Conservation (phyloP, 371 early-diverging fungal species). For the Caulochytrium protostelioides region DNA sequence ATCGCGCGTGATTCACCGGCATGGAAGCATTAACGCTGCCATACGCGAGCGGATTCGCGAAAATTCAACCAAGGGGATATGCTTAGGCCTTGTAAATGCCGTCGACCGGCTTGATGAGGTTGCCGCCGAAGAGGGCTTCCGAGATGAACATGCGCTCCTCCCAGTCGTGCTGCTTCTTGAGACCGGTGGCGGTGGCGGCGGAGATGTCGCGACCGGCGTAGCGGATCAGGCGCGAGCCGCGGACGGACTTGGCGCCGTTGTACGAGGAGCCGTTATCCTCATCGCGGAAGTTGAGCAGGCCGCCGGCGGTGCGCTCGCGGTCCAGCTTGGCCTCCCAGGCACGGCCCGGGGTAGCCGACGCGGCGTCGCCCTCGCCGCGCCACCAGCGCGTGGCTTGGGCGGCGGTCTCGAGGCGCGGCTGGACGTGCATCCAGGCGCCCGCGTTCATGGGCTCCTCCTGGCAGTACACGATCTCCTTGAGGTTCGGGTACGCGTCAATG, state of each 20-base stretch:
- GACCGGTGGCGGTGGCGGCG: slow-evolving; percentile 87
- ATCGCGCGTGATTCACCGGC: too few relatives aligned
- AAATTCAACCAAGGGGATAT: too few relatives aligned
- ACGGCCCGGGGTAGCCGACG: too few relatives aligned
- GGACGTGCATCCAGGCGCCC: slow-evolving; percentile 75
- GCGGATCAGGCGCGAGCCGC: slow-evolving; percentile 25
- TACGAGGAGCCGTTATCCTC: neutral
- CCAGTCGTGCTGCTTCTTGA: slow-evolving; percentile 84
- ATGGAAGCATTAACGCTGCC: neutral
- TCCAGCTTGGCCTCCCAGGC: slow-evolving; percentile 26
- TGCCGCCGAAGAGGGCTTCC: slow-evolving; percentile 57
- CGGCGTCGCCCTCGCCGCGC: slow-evolving; percentile 22
- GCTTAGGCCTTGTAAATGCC: too few relatives aligned
- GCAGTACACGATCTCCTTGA: slow-evolving; percentile 70
- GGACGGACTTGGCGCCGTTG: slow-evolving; percentile 8
- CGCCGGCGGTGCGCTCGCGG: slow-evolving; percentile 15
- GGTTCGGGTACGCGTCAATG: slow-evolving; percentile 60
- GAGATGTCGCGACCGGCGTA: slow-evolving; percentile 82
- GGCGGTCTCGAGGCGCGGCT: slow-evolving; percentile 61
- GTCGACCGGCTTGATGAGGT: slow-evolving; percentile 15
- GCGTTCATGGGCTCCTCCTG: slow-evolving; percentile 92
- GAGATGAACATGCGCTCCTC: slow-evolving; percentile 69
- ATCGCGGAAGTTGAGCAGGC: slow-evolving; percentile 13
- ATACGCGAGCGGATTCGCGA: neutral
- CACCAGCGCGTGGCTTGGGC: slow-evolving; percentile 40